A percentile compares a stretch with the other conserved stretches of the same genome.
Evolutionary conservation across 2,329 filamentous ascomycete genomes (phyloP).

Genomic region (Trichoderma sp.): DNA sequence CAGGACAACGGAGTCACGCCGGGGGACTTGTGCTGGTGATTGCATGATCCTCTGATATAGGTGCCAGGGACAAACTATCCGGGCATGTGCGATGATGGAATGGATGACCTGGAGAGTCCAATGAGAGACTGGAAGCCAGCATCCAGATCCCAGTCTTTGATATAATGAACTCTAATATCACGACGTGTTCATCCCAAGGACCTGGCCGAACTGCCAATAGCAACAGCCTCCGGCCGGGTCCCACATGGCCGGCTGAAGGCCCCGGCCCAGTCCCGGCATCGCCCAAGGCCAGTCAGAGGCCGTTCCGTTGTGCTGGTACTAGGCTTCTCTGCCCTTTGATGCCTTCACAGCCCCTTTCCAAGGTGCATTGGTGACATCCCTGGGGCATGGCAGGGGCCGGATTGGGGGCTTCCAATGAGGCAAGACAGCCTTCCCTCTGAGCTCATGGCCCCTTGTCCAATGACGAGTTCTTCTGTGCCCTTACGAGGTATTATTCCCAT

Average conservation of each 20-base stretch:
- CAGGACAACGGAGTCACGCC: background rate
- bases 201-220: background rate
- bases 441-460: background rate
- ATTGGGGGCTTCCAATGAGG: background rate
- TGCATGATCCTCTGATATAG: background rate
- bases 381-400: background rate
- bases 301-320: slow-evolving; percentile 23
- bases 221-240: slow-evolving; percentile 20
- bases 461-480: background rate
- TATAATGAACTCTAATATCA: background rate
- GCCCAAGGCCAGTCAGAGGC: slow-evolving; percentile 9
- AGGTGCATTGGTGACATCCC: slow-evolving; percentile 18
- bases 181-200: slow-evolving; percentile 2
- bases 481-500: background rate
- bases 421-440: background rate
- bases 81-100: background rate
- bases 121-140: background rate
- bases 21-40: background rate
- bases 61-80: background rate
- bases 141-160: background rate
- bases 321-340: slow-evolving; percentile 21
- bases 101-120: background rate
- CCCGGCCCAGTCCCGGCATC: slow-evolving; percentile 14
- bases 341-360: slow-evolving; percentile 22
- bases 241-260: slow-evolving; percentile 23